Base-by-base conservation (phyloP, 495 filamentous ascomycete species). In the Extremus antarcticus region DNA sequence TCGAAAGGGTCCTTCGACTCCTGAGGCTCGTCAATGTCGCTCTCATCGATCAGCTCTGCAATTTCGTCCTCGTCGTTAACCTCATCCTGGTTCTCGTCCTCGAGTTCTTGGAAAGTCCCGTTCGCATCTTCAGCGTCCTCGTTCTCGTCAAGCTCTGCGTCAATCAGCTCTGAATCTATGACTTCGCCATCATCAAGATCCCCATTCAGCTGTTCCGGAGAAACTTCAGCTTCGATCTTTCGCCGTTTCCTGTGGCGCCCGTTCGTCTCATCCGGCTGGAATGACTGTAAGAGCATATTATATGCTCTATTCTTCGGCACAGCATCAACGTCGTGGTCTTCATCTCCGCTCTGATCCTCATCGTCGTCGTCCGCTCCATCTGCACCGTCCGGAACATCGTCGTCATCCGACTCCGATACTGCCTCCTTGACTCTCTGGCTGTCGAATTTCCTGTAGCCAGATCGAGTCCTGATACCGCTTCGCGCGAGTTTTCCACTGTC, bases 1-100 rank as follows among this genome's bases (percentile, higher is more conserved):
- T 90, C 81, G 63, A 94, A 95, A 1, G 87, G 83, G 66, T 94
- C 90, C 23, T 68, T 66, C 69, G 81, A 73, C 25, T 75, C 72
- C 19, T 76, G 66, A 46, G 81, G 77, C 13, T 76, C 71, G 39
- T 75, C 73, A n/a, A 67, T 61, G 16, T 61, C 65, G 29, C 29
- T 35, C 13, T 13, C 29, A 23, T 65, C 69, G 10, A 65, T 59
- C 0, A 25, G 56, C 19, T 47, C 77, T 24, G 46, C 68, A 39
- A 78, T 76, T 25, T 64, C 57, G n/a, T 68, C 67, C 23, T 69
- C 64, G 25, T 55, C 62, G 47, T 71, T 65, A 17, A 67, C 63
- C 2, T 49, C 55, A 23, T 64, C 57, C 38, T 49, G 25, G 25
- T 32, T 63, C n/a, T n/a, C n/a, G n/a, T n/a, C n/a, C n/a, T n/a